Conservation (phyloP, 176 grass and related monocot genomes). For the Zoysia pacifica region DNA sequence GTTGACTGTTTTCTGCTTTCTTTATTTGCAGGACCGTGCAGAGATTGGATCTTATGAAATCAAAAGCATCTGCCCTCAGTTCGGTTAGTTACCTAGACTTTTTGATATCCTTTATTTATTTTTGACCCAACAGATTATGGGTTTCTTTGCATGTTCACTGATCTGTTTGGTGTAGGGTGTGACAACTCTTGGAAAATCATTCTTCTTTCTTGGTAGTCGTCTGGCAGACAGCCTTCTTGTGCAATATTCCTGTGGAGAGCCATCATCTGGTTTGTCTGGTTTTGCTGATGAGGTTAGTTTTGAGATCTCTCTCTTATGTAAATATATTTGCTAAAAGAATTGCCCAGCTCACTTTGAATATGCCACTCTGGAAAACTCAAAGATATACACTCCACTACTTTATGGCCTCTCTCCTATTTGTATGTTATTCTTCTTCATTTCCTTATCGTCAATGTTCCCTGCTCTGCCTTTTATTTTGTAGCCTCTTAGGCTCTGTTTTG, state of each 20-base stretch:
- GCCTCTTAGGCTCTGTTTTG: background rate
- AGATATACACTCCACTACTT: background rate
- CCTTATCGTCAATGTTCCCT: background rate
- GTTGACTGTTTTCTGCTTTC: constrained; percentile 15
- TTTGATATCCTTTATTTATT: constrained; percentile 24
- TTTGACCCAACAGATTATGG: background rate
- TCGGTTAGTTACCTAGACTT: constrained; percentile 67
- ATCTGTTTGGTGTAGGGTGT: constrained; percentile 55
- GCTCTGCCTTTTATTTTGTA: background rate
- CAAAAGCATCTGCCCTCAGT: constrained; percentile 87
- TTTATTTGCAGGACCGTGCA: constrained; percentile 74
- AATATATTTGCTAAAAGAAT: background rate
- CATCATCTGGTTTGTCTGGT: constrained; percentile 50
- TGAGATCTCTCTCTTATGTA: constrained; percentile 29
- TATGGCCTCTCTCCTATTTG: background rate
- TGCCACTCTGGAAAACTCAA: background rate
- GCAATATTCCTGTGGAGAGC: constrained; percentile 68
- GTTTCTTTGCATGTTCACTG: constrained; percentile 9
- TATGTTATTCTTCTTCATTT: background rate
- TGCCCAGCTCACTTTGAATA: background rate
- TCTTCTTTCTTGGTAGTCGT: constrained; percentile 94
- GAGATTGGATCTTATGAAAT: constrained; percentile 94
- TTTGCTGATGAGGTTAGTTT: constrained; percentile 67
- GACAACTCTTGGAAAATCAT: constrained; percentile 80
- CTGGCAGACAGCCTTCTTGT: constrained; percentile 96